Evolutionary conservation across 2,329 filamentous ascomycete species (phyloP).

Genomic region (Stemphylium vesicarium): DNA sequence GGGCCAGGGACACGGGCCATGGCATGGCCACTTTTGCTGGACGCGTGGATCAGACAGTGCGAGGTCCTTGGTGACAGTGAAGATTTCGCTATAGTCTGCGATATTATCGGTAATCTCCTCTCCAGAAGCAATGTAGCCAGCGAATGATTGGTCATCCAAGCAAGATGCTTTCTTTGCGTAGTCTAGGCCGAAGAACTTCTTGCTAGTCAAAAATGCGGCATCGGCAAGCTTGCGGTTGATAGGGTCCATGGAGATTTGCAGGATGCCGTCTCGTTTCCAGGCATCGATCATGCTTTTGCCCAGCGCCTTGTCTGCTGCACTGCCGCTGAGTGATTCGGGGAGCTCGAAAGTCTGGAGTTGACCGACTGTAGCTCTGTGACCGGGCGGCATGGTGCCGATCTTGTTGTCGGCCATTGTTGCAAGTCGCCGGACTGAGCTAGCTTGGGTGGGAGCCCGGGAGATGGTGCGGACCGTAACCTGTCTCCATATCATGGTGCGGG

Average conservation of each 20-base stretch:
- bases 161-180: constrained; percentile 50
- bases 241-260: constrained; percentile 15
- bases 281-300: constrained; percentile 17
- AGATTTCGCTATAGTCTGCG: constrained; percentile 61
- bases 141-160: constrained; percentile 55
- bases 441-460: not conserved
- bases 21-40: constrained; percentile 55
- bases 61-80: constrained; percentile 60
- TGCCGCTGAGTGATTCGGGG: constrained; percentile 6
- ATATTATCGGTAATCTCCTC: constrained; percentile 52
- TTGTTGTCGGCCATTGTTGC: not conserved
- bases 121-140: constrained; percentile 59
- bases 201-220: constrained; percentile 11
- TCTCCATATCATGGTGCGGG: constrained; percentile 1
- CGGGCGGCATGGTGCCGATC: constrained; percentile 7
- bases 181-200: constrained; percentile 9
- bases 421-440: not conserved
- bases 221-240: constrained; percentile 17
- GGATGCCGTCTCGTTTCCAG: constrained; percentile 13
- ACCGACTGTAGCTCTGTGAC: constrained; percentile 7
- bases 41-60: constrained; percentile 50
- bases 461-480: not conserved
- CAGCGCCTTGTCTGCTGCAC: constrained; percentile 10
- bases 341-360: constrained; percentile 13
- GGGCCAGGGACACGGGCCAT: constrained; percentile 59